A percentile compares a stretch with the other conserved stretches of the same genome.
Evolutionary conservation across 768 basidiomycete species (phyloP).

Genomic region (Lentinus brumalis): DNA sequence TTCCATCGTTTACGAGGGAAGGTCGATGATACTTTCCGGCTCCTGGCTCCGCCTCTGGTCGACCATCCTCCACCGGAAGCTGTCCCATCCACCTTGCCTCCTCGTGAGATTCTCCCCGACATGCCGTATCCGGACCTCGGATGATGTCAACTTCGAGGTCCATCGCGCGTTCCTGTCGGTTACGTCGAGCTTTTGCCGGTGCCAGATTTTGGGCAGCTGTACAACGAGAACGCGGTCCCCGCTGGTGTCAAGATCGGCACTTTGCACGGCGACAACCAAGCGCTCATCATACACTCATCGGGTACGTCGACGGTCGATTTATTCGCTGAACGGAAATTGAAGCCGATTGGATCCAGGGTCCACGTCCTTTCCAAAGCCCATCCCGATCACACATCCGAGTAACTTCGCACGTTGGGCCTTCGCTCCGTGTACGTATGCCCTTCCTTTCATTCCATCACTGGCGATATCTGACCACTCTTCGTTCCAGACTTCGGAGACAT

Average conservation of each 20-base stretch:
- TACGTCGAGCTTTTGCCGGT: slow-evolving; percentile 12
- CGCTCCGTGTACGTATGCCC: slow-evolving; percentile 5
- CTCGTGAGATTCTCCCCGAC: too few relatives aligned
- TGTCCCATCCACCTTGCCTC: too few relatives aligned
- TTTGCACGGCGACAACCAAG: not conserved
- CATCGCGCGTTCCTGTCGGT: too few relatives aligned
- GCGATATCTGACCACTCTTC: too few relatives aligned
- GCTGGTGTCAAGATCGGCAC: not conserved
- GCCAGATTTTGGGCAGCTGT: slow-evolving; percentile 22
- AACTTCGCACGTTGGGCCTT: slow-evolving; percentile 20
- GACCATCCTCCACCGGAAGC: too few relatives aligned
- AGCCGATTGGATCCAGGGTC: slow-evolving; percentile 20
- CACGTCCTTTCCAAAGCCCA: slow-evolving; percentile 33
- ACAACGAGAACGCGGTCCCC: not conserved
- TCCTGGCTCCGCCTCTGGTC: too few relatives aligned
- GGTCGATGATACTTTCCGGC: too few relatives aligned
- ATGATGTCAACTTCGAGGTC: too few relatives aligned
- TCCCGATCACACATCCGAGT: slow-evolving; percentile 22
- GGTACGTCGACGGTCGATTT: slow-evolving; percentile 7
- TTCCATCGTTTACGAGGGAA: not conserved
- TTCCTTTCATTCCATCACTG: too few relatives aligned
- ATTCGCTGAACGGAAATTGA: too few relatives aligned
- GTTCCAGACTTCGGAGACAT: slow-evolving; percentile 14
- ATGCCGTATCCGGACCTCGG: too few relatives aligned
- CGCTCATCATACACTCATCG: slow-evolving; percentile 19